Base-by-base conservation (phyloP, 805 yeast genomes). In the Teunomyces stri region DNA sequence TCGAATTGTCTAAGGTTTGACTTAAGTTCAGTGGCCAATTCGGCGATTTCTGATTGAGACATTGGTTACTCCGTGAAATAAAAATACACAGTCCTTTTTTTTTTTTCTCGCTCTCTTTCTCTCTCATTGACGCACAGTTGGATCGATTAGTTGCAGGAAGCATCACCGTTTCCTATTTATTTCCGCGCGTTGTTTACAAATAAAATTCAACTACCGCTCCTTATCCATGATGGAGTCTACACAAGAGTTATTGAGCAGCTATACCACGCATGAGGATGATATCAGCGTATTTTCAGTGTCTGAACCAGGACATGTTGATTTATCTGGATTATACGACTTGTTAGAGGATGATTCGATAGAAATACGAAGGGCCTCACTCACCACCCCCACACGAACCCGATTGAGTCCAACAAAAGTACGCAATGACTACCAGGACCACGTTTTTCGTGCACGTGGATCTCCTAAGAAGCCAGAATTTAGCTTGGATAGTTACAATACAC, bases 1-100 rank as follows among this genome's bases (percentile, higher is more conserved):
- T 92, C 96, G 76, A 87, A 92, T 66, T 89, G 96, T 52, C 59
- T 71, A 47, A 73, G 64, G 50, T 61, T 57, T 13, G 62, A 62
- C 48, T 61, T 69, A 52, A 73, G 63, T 51, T 72, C 76, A 29
- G 50, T 53, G 51, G 76, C 72, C 42, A 71, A 55, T 43, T 56
- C 62, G 42, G 54, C 53, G 47, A 72, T 64, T 50, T 62, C 63
- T 12, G 43, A 38, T 33, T 39, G 28, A 37, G 56, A 49, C 51
- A 51, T 45, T 25, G 10, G 21, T 7, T 25, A 27, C 25, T 13
- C 34, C 16, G 16, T 31, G 15, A 31, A 31, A 31, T 31, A 31
- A 30, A 30, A 13, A n/a, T 30, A n/a, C 16, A 30, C 15, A 7
- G 18, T 6, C 4, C 34, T 13, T 31, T n/a, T 37, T 12, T 22